These are phyloP conservation scores for Sonneratia caseolaris DNA, from an alignment of 345 rosid genomes.

Conservation along the genomic window DNA sequence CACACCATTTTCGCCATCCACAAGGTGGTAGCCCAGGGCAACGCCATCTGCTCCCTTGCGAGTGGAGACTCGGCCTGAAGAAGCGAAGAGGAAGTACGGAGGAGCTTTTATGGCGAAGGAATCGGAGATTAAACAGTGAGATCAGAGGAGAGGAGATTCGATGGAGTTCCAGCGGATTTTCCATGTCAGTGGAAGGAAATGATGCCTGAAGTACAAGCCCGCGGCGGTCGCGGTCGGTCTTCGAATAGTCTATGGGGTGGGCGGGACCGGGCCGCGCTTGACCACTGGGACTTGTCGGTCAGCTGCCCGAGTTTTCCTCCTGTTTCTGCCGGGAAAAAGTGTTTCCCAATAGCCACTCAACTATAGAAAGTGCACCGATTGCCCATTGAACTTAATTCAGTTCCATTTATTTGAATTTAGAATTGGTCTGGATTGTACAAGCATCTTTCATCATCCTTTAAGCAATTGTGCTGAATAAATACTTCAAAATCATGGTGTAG, in stretches of 20 bases:
- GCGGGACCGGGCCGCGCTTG: background rate
- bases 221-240: background rate
- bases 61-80: background rate
- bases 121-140: background rate
- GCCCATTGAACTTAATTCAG: no score
- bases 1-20: slow-evolving; percentile 63
- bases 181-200: no score
- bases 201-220: background rate
- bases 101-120: background rate
- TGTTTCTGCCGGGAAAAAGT: no score
- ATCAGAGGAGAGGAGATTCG: background rate
- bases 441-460: no score
- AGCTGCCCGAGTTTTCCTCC: no score
- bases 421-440: no score
- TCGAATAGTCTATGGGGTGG: background rate
- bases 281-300: no score
- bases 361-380: no score
- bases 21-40: slow-evolving; percentile 48
- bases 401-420: no score
- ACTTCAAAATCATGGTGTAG: no score
- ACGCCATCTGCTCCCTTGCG: slow-evolving; percentile 30
- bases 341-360: no score
- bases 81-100: background rate
- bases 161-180: background rate
- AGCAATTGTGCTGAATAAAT: no score